These are phyloP conservation scores for Crithidia thermophila DNA, from an alignment of 208 protist species.

Conservation along the genomic window DNA sequence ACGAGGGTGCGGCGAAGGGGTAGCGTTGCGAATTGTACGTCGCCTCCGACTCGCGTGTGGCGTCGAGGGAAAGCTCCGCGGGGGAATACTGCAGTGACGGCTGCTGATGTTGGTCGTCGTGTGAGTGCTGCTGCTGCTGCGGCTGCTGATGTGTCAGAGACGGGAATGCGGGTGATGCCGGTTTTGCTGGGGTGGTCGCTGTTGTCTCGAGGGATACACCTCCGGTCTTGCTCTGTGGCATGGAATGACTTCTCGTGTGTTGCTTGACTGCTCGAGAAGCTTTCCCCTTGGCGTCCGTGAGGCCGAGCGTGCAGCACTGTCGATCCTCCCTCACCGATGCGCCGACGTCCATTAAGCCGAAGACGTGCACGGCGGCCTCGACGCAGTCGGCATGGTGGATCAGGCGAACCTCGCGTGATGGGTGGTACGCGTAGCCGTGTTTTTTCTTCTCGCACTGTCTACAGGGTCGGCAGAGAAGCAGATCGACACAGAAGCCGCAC, in stretches of 20 bases:
- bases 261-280: too few relatives aligned
- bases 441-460: conserved; percentile 9
- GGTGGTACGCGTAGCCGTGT: conserved; percentile 33
- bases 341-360: conserved; percentile 41
- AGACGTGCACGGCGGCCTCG: conserved; percentile 33
- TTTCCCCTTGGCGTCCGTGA: neutral
- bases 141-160: neutral
- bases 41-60: neutral
- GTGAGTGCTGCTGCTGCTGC: neutral
- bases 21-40: conserved; percentile 18
- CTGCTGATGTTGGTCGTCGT: neutral
- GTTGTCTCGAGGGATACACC: too few relatives aligned
- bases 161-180: too few relatives aligned
- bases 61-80: too few relatives aligned
- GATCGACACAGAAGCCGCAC: conserved; percentile 13
- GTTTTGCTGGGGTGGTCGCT: too few relatives aligned
- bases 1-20: neutral
- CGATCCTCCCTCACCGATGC: conserved; percentile 27
- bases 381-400: conserved; percentile 28
- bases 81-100: neutral
- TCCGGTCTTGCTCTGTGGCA: neutral
- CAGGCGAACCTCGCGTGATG: conserved; percentile 31
- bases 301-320: conserved; percentile 29
- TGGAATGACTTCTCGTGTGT: neutral
- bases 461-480: conserved; percentile 35